Evolutionary conservation across 768 basidiomycete species (phyloP).

Genomic region (Symmetrospora coprosmae): DNA sequence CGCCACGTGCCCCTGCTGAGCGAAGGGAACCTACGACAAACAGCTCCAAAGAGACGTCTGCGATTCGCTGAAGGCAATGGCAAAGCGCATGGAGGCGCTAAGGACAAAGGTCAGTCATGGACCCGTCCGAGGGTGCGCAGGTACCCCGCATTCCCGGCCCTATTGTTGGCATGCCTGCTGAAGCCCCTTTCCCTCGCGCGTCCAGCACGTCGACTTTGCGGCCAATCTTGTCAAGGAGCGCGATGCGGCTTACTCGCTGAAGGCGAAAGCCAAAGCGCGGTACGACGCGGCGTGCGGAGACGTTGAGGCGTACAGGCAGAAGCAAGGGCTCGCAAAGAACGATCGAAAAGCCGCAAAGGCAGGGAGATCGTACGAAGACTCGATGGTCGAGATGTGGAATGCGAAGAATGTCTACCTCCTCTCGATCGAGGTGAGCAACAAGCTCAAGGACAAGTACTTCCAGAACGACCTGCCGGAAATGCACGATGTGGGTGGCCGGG

Average conservation of each 20-base stretch:
- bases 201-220: conserved; percentile 15
- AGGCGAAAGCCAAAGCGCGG: conserved; percentile 12
- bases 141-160: no score
- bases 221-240: conserved; percentile 2
- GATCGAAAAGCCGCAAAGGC: conserved; percentile 12
- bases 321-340: background rate
- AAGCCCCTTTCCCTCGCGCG: background rate
- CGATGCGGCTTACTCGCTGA: conserved; percentile 4
- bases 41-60: no score
- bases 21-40: no score
- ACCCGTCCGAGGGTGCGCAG: background rate
- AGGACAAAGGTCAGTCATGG: background rate
- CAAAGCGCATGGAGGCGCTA: conserved; percentile 9
- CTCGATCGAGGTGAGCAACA: conserved; percentile 14
- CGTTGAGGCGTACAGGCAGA: conserved; percentile 9
- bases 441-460: conserved; percentile 13
- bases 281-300: conserved; percentile 8
- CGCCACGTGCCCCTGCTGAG: no score
- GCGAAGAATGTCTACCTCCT: conserved; percentile 14
- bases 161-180: background rate
- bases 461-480: conserved; percentile 14
- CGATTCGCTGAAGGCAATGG: background rate
- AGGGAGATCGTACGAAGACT: background rate
- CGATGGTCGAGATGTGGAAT: conserved; percentile 9
- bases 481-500: conserved; percentile 16